phyloP scores from a whole-genome alignment of 1,139 yeast species.

The Casaregolazyma lundiana region DNA sequence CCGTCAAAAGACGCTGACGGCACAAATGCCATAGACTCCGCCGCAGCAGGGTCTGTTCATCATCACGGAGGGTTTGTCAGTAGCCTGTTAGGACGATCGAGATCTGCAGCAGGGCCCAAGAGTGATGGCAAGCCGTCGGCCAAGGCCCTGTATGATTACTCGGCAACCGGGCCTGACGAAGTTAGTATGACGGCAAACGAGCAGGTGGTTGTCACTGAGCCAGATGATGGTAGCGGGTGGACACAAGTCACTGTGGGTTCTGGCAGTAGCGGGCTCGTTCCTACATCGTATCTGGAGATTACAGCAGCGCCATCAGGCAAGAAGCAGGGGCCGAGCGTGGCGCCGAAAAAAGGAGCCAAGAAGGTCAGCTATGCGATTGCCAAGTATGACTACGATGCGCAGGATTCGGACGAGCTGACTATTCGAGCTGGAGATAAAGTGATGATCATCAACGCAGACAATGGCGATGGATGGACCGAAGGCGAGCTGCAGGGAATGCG shows the following conservation, averaged over 20 bases:
- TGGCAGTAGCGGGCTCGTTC: conserved; percentile 69
- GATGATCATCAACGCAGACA: conserved; percentile 64
- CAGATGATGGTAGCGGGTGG: conserved; percentile 96
- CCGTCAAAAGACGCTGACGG: conserved; percentile 2
- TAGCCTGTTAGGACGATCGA: conserved; percentile 15
- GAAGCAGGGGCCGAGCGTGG: conserved; percentile 71
- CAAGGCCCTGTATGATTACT: conserved; percentile 62
- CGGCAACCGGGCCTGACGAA: conserved; percentile 75
- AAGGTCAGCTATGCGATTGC: conserved; percentile 64
- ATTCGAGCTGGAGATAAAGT: conserved; percentile 71
- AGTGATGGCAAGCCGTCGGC: conserved; percentile 31
- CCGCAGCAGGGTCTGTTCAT: conserved; percentile 13
- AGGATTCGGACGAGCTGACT: conserved; percentile 76
- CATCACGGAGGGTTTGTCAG: conserved; percentile 17
- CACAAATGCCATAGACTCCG: conserved; percentile 3
- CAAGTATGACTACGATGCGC: conserved; percentile 72
- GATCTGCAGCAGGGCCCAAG: conserved; percentile 12
- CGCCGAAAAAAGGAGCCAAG: conserved; percentile 76
- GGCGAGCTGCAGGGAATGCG: conserved; percentile 72
- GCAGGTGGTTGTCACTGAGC: conserved; percentile 49
- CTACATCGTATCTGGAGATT: conserved; percentile 73
- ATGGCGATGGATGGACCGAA: conserved; percentile 95
- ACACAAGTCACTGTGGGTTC: conserved; percentile 50
- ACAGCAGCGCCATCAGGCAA: conserved; percentile 29
- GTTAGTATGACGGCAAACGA: conserved; percentile 60